Base-by-base conservation (phyloP, 495 filamentous ascomycete genomes). In the Cairneyella variabilis region DNA sequence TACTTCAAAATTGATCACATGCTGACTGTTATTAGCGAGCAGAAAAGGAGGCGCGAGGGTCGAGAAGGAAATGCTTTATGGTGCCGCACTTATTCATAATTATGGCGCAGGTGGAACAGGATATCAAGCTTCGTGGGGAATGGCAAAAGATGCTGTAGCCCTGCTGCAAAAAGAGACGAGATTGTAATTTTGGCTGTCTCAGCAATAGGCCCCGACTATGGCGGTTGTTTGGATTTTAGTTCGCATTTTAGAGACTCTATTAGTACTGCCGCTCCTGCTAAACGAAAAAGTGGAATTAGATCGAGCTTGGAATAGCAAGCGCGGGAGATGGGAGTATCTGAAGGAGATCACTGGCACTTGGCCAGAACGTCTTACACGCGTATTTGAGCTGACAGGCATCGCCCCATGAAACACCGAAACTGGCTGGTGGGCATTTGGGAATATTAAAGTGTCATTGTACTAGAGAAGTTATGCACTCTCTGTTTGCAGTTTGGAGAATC, bases 81-180 rank as follows among this genome's bases (percentile, higher is more conserved):
- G 39, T 2, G 37, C 27, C n/a, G 71, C 69, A 54, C 75, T 89
- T 3, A 84, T 92, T 43, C 88, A 92, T 64, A 86, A 89, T 54
- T 91, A 92, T 64, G 88, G 88, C 22, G 88, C 89, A 66, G 88
- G 84, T 3, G 88, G 88, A 2, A 86, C 85, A 64, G 88, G 79
- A 17, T 83, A 61, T 62, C 88, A 91, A 64, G 72, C 80, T 48
- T 53, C 50, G 16, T 54, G 51, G 51, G 56, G 56, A 43, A 59
- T 59, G 56, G 56, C 56, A 25, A 54, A 28, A 23, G 34, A 48
- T 36, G 56, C 56, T 2, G 56, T 59, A 20, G 56, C 42, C 49
- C 26, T 59, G 21, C 34, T 54, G 40, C 12, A 44, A 25, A 23
- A 25, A 25, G 6, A 48, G 14, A n/a, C n/a, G n/a, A n/a, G n/a